A percentile compares a stretch with the other conserved stretches of the same genome.
These are phyloP conservation scores for Xylariaceae sp. DNA, from an alignment of 2,329 filamentous ascomycete species.

Conservation along the genomic window DNA sequence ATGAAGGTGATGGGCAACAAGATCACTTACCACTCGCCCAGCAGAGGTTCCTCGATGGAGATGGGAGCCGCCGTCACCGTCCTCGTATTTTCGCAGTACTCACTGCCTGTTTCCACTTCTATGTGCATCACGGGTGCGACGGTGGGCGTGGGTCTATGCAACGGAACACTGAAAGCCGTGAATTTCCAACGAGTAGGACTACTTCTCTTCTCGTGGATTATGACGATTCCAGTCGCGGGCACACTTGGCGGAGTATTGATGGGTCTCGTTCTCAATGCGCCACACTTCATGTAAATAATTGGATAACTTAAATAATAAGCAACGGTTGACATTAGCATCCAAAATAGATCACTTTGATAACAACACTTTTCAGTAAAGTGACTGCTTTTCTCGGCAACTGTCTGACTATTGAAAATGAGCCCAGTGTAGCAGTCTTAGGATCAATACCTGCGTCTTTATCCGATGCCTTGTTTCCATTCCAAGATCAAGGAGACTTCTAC, in stretches of 20 bases:
- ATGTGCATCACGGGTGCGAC: constrained; percentile 80
- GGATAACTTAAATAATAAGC: too few species aligned
- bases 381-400: too few species aligned
- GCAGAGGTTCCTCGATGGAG: constrained; percentile 63
- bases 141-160: constrained; percentile 74
- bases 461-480: too few species aligned
- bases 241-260: constrained; percentile 50
- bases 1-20: constrained; percentile 78
- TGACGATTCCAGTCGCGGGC: constrained; percentile 59
- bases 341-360: too few species aligned
- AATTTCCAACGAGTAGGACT: constrained; percentile 72
- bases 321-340: too few species aligned
- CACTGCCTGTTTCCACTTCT: constrained; percentile 70
- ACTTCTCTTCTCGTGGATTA: constrained; percentile 62
- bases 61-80: constrained; percentile 75
- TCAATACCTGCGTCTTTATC: too few species aligned
- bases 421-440: too few species aligned
- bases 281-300: constrained; percentile 46
- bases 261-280: constrained; percentile 51
- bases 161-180: constrained; percentile 65
- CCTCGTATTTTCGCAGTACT: constrained; percentile 70
- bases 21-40: constrained; percentile 30
- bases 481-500: too few species aligned
- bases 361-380: too few species aligned
- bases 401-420: too few species aligned